Evolutionary conservation across 2,329 filamentous ascomycete genomes (phyloP).

Genomic region (Botrytis pseudocinerea): DNA sequence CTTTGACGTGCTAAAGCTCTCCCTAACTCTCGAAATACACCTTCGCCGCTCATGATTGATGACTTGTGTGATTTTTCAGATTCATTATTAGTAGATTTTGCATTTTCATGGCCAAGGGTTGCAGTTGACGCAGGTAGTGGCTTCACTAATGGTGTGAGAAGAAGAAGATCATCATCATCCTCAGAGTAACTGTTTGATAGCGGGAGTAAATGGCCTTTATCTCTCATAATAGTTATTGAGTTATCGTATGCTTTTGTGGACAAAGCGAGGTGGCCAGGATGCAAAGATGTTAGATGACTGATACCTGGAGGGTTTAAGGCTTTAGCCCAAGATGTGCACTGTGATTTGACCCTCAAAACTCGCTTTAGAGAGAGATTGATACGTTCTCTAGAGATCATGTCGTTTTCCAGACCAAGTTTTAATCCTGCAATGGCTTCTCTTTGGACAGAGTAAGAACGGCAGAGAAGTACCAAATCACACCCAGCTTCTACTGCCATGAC

Average conservation of each 20-base stretch:
- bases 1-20: conserved; percentile 82
- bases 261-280: conserved; percentile 76
- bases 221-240: conserved; percentile 89
- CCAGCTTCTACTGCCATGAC: conserved; percentile 98
- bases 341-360: conserved; percentile 77
- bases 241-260: conserved; percentile 86
- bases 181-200: conserved; percentile 79
- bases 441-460: conserved; percentile 83
- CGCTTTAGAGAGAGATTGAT: conserved; percentile 78
- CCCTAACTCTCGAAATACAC: conserved; percentile 87
- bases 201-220: conserved; percentile 82
- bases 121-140: conserved; percentile 87
- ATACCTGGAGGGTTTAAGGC: conserved; percentile 86
- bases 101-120: conserved; percentile 57
- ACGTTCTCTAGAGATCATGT: conserved; percentile 78
- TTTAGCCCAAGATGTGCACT: conserved; percentile 86
- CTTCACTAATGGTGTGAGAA: conserved; percentile 87
- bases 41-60: conserved; percentile 84
- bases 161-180: conserved; percentile 89
- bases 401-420: conserved; percentile 86
- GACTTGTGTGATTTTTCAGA: conserved; percentile 58
- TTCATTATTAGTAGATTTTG: conserved; percentile 44
- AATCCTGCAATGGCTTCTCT: conserved; percentile 89
- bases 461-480: conserved; percentile 87
- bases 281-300: conserved; percentile 73